Evolutionary conservation across 495 filamentous ascomycete species (phyloP), one percentile per base, ranked within the genome.

Genomic region (Aspergillus conjunctus): DNA sequence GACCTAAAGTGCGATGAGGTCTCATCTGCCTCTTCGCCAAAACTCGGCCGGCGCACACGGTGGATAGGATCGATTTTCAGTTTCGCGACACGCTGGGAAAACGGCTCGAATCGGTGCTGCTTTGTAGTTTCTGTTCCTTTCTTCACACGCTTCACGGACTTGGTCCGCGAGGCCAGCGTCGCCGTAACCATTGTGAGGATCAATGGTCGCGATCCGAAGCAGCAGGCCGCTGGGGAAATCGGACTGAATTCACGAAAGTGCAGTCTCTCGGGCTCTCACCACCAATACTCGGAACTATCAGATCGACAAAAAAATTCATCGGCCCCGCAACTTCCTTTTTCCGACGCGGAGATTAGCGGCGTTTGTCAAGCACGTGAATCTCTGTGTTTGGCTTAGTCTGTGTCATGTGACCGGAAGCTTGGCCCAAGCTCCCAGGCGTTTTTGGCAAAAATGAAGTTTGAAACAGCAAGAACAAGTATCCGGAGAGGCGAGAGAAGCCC

Each of bases 51-150:
- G 71, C 92, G 91, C 63, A 91, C 88, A 75, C 86, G 85, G 64
- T 93, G 90, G 63, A 97, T 85, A 20, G 94, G 93, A 68, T 98
- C 93, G 78, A 99, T 89, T 69, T 86, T 93, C 71, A 98, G 81
- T 73, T 94, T 97, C 63, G 92, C 85, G 69, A 99, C 91, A 70
- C 97, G 96, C 72, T 87, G 80, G 37, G 90, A 92, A 75, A 99
- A 99, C 51, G 87, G 86, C 78, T 99, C 90, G 83, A 91, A 98
- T 72, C 89, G 83, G 71, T 96, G 90, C 32, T 88, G 86, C 65
- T 90, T 92, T 62, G 86, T 86, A 32, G 92, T 89, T 62, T 80
- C 77, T 9, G 92, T 96, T 62, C 84, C 74, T 51, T 64, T 65
- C 76, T 88, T 87, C 59, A 80, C 67, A 39, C 80, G 75, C 74